Conservation (phyloP, 1,284 basidiomycete species). For the Baeospora myosura region DNA sequence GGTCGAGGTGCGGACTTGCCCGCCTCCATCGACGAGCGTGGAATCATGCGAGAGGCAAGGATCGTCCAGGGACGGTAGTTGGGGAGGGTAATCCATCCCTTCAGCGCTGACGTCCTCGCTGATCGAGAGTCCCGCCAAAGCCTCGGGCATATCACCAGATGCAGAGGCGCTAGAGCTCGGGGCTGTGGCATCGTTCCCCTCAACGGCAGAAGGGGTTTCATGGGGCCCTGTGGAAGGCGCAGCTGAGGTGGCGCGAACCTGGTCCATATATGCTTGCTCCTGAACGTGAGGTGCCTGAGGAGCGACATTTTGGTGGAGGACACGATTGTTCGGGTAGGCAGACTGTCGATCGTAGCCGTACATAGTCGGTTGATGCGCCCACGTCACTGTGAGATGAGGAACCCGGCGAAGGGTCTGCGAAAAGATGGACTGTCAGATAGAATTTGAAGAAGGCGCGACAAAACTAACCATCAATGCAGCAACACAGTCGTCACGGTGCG, state of each 20-base stretch:
- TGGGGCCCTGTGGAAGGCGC: too few relatives aligned
- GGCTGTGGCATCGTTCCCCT: too few relatives aligned
- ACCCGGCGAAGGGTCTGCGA: slow-evolving; percentile 59
- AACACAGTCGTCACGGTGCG: slow-evolving; percentile 65
- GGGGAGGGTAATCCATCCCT: not conserved
- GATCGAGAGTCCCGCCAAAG: not conserved
- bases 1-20: not conserved
- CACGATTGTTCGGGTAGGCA: slow-evolving; percentile 11
- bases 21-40: slow-evolving; percentile 3
- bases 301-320: slow-evolving; percentile 13
- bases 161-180: not conserved
- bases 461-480: slow-evolving; percentile 55
- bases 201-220: not conserved
- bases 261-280: slow-evolving; percentile 7
- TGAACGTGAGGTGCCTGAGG: slow-evolving; percentile 21
- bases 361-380: slow-evolving; percentile 55
- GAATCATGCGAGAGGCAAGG: not conserved
- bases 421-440: not conserved
- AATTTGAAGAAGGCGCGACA: not conserved
- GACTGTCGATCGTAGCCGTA: slow-evolving; percentile 14
- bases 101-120: too few relatives aligned
- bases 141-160: not conserved
- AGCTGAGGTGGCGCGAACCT: too few relatives aligned
- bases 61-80: not conserved
- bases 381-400: slow-evolving; percentile 66